Conservation (phyloP, 129 eudicot species). For the Pittosporum tobira region DNA sequence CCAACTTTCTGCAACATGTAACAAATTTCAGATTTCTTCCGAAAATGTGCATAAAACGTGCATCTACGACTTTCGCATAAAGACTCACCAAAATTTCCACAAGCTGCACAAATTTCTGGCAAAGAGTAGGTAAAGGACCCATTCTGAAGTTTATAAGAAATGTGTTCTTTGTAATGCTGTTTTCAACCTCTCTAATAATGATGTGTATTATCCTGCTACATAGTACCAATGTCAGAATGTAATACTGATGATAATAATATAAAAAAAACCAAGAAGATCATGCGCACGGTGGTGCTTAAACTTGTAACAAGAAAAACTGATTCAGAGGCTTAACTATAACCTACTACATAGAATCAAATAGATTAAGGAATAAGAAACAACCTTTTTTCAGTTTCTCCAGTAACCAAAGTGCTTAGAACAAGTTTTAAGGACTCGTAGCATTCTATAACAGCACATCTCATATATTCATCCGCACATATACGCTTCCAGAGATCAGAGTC, state of each 20-base stretch:
- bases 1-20: conserved; percentile 14
- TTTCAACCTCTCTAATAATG: conserved; percentile 81
- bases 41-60: conserved; percentile 20
- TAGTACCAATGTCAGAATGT: conserved; percentile 16
- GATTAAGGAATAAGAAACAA: conserved; percentile 18
- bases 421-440: conserved; percentile 93
- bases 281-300: conserved; percentile 4
- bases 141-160: conserved; percentile 75
- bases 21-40: not conserved
- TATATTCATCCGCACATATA: conserved; percentile 86
- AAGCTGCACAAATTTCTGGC: conserved; percentile 74
- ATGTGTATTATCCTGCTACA: conserved; percentile 66
- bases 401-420: conserved; percentile 64
- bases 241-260: conserved; percentile 6
- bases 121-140: conserved; percentile 70
- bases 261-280: not conserved
- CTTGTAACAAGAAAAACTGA: not conserved
- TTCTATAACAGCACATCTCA: conserved; percentile 97
- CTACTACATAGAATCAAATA: not conserved
- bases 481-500: conserved; percentile 97
- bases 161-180: conserved; percentile 50
- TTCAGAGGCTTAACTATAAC: too few species aligned
- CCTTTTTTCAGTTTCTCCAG: conserved; percentile 96
- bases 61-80: conserved; percentile 9
- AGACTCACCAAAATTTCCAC: conserved; percentile 70